Evolutionary conservation across 2,329 filamentous ascomycete species (phyloP).

Genomic region (Dryadomyces quercus-mongolicae): DNA sequence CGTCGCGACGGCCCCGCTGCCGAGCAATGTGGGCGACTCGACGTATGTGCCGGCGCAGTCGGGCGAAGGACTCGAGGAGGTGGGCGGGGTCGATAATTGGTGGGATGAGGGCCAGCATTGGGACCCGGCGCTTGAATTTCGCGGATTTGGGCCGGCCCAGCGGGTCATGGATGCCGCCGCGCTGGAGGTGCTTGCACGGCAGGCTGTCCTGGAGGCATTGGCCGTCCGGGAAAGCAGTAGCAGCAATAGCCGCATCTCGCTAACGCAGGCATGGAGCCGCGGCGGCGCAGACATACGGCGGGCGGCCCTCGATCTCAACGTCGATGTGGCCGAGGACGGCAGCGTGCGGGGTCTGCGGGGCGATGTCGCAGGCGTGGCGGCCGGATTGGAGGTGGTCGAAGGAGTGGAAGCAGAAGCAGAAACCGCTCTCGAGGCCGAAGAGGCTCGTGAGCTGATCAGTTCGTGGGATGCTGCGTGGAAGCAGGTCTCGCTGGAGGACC

Average conservation of each 20-base stretch:
- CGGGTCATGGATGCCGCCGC: constrained; percentile 30
- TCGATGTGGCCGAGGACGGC: constrained; percentile 28
- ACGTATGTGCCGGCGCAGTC: constrained; percentile 34
- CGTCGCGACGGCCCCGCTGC: constrained; percentile 15
- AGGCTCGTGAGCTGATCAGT: constrained; percentile 29
- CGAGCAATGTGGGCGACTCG: constrained; percentile 20
- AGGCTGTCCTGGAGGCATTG: constrained; percentile 40
- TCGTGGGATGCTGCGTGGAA: constrained; percentile 47
- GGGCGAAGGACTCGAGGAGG: constrained; percentile 31
- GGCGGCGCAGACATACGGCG: constrained; percentile 23
- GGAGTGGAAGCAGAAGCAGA: constrained; percentile 6
- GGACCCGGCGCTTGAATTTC: constrained; percentile 30
- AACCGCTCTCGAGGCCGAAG: constrained; percentile 17
- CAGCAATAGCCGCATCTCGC: constrained; percentile 7
- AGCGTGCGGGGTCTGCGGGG: constrained; percentile 20
- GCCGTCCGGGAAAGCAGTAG: constrained; percentile 23
- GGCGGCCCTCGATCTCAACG: constrained; percentile 21
- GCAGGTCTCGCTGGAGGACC: constrained; percentile 41
- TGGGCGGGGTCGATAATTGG: constrained; percentile 36
- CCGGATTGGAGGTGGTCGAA: constrained; percentile 12
- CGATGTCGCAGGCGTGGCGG: constrained; percentile 19
- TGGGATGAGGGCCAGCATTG: constrained; percentile 44
- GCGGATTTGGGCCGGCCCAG: constrained; percentile 27
- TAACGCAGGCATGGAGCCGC: constrained; percentile 17
- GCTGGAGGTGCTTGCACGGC: constrained; percentile 34